Percentiles rank a stretch among this genome's conserved stretches.
Evolutionary conservation across 2,329 filamentous ascomycete genomes (phyloP).

Genomic region (Xylaria sp.): DNA sequence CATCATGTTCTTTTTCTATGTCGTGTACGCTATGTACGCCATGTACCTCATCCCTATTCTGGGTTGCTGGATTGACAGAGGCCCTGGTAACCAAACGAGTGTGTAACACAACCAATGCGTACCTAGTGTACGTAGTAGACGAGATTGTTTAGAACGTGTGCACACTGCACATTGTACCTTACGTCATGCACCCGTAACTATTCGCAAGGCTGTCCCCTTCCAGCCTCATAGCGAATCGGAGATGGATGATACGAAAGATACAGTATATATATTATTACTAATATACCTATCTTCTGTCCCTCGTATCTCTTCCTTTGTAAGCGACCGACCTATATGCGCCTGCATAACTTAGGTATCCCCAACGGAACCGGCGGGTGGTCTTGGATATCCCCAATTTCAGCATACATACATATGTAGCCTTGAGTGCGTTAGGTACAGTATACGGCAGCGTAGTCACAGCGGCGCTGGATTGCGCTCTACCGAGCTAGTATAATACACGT

Average conservation of each 20-base stretch:
- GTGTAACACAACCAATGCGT: slow-evolving; percentile 10
- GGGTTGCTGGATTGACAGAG: slow-evolving; percentile 12
- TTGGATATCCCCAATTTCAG: slow-evolving; percentile 10
- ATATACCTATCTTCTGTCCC: background rate
- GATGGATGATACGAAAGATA: background rate
- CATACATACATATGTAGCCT: slow-evolving; percentile 5
- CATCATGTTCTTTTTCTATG: slow-evolving; percentile 12
- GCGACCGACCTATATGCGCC: slow-evolving; percentile 11
- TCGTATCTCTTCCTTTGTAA: background rate
- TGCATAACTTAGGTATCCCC: slow-evolving; percentile 10
- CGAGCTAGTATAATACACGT: background rate
- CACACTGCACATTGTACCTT: slow-evolving; percentile 6
- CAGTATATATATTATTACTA: background rate
- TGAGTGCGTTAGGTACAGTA: background rate
- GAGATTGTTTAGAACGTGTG: background rate
- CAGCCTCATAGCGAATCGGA: slow-evolving; percentile 9
- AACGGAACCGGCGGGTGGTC: slow-evolving; percentile 25
- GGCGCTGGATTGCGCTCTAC: background rate
- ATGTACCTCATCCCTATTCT: slow-evolving; percentile 8
- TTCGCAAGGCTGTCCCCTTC: slow-evolving; percentile 21
- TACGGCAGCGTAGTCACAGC: slow-evolving; percentile 1
- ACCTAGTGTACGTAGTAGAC: background rate
- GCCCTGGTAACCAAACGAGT: slow-evolving; percentile 1
- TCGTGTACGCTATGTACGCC: background rate
- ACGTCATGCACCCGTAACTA: slow-evolving; percentile 29